Percentiles rank a stretch among this genome's conserved stretches.
Evolutionary conservation across 805 yeast species (phyloP).

Genomic region (Diddensiella santjacobensis): DNA sequence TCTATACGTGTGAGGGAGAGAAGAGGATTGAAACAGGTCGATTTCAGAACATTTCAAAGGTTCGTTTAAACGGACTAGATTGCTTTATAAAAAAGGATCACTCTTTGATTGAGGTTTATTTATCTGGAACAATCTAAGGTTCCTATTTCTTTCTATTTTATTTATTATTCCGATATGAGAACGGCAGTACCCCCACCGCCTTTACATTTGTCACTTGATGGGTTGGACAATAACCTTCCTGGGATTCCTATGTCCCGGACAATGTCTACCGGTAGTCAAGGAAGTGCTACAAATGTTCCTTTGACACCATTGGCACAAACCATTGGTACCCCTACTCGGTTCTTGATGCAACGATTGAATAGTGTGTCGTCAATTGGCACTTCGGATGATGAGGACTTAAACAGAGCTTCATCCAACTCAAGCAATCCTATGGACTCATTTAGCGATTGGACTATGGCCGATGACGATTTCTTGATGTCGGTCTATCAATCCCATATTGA

Average conservation of each 20-base stretch:
- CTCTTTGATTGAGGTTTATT: too few species aligned
- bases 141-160: not conserved
- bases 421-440: constrained; percentile 14
- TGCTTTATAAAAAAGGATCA: too few species aligned
- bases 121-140: too few species aligned
- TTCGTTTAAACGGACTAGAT: too few species aligned
- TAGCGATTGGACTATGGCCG: constrained; percentile 29
- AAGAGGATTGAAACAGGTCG: too few species aligned
- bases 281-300: constrained; percentile 15
- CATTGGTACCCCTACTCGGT: constrained; percentile 17
- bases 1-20: too few species aligned
- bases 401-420: not conserved
- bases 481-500: constrained; percentile 47
- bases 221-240: constrained; percentile 4
- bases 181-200: constrained; percentile 12
- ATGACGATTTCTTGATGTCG: constrained; percentile 43
- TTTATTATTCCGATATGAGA: not conserved
- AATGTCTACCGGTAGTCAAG: constrained; percentile 7
- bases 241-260: constrained; percentile 20
- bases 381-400: constrained; percentile 29
- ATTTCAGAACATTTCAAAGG: too few species aligned
- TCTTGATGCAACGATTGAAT: constrained; percentile 27
- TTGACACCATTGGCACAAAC: constrained; percentile 22
- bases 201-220: constrained; percentile 3
- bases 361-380: constrained; percentile 26